Base-by-base conservation (phyloP, 768 basidiomycete species). In the Xerocomellus amylosporus region DNA sequence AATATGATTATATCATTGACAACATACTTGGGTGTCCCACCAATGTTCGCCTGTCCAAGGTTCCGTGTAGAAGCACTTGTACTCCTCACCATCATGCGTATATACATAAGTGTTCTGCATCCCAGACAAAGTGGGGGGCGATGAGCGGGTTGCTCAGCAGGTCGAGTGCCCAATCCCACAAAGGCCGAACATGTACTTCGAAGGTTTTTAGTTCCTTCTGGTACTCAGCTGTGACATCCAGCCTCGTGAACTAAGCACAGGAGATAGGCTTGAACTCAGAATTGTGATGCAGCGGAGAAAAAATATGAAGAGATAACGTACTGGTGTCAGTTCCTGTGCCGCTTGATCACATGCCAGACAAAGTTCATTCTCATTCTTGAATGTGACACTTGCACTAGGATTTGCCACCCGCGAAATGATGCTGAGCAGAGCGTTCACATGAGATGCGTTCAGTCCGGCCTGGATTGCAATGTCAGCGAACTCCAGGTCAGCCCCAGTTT, bases 91-190 rank as follows among this genome's bases (percentile, higher is more conserved):
- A 39, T 56, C 17, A 5, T 46, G 33, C 19, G 15, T 42, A 26
- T 24, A 39, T 42, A 26, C n/a, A 39, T 14, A 56, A 22, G 22
- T 10, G 19, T 36, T 56, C 20, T 12, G 49, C 44, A 37, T 56
- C 39, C 45, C 52, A 75, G n/a, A 60, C 54, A 46, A 71, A 69
- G 5, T 66, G 49, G 0, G 51, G 58, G 13, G 40, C 31, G 1
- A 59, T 28, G 1, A 48, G 5, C 0, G 49, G 40, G 28, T 56
- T 39, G 7, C 36, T 19, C 24, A 59, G 12, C 8, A 56, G 10
- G 38, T 53, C 38, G n/a, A 59, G 50, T 4, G 46, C 47, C 55
- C 55, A 59, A 10, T 56, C 37, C 51, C 51, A 59, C 2, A 59
- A 13, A 3, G 51, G 47, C 17, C 24, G 5, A 13, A 30, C 9